These are phyloP conservation scores for Colletotrichum tanaceti DNA, from an alignment of 2,329 filamentous ascomycete species.

Conservation along the genomic window DNA sequence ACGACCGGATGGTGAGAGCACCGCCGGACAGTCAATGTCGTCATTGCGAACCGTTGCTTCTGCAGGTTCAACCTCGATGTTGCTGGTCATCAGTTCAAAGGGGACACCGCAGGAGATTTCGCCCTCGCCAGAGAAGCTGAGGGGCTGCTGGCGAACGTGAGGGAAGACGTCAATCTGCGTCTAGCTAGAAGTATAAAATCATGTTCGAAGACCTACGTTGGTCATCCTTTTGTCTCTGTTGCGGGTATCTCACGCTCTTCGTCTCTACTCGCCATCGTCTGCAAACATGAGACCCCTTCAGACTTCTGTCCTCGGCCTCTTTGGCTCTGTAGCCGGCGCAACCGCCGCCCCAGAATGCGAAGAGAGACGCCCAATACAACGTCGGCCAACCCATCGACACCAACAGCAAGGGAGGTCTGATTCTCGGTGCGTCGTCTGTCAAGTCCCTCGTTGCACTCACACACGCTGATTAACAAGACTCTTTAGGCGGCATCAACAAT, in stretches of 20 bases:
- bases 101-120: slow-evolving; percentile 1
- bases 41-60: slow-evolving; percentile 20
- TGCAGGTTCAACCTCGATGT: neutral
- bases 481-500: slow-evolving; percentile 72
- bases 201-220: neutral
- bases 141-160: neutral
- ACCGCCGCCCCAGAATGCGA: slow-evolving; percentile 15
- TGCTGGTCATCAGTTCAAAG: neutral
- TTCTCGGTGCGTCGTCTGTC: slow-evolving; percentile 60
- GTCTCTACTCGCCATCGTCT: neutral
- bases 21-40: slow-evolving; percentile 29
- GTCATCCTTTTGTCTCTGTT: neutral
- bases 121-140: slow-evolving; percentile 9
- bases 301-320: slow-evolving; percentile 3
- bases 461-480: neutral
- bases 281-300: slow-evolving; percentile 24
- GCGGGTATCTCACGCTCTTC: neutral
- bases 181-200: neutral
- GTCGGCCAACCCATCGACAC: slow-evolving; percentile 68
- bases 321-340: slow-evolving; percentile 2
- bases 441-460: neutral
- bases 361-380: slow-evolving; percentile 51
- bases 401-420: slow-evolving; percentile 67
- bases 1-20: slow-evolving; percentile 9
- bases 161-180: neutral